Base-by-base conservation (phyloP, 2,329 filamentous ascomycete genomes). In the Fusarium proliferatum region DNA sequence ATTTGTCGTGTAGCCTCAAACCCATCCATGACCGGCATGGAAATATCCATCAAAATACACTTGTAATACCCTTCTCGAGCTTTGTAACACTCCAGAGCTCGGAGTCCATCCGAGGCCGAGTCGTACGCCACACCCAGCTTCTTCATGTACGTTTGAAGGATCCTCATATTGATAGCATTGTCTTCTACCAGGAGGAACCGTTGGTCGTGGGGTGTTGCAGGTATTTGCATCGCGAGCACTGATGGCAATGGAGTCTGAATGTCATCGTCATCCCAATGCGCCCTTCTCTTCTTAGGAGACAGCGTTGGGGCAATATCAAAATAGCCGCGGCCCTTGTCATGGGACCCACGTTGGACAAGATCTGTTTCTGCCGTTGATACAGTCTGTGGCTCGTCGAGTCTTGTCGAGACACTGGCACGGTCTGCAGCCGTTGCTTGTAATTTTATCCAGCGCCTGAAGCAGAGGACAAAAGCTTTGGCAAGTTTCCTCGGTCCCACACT, bases 11-110 rank as follows among this genome's bases (percentile, higher is more conserved):
- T 88, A 0, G 86, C 84, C n/a, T 86, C 85, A 8, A 88, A 83
- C 0, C 87, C 87, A 68, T 90, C 85, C 76, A 90, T 86, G 12
- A 89, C 79, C 1, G 88, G 88, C 88, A 90, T 90, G 61, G 85
- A 88, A 9, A 89, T 85, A 67, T 90, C 88, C 76, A 84, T 85
- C 12, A 85, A 70, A 3, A 85, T 76, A 57, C 79, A 82, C 26
- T 64, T 70, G 43, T 77, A 83, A 6, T 73, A 49, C 1, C 71
- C 71, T 0, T 74, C 69, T 9, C 71, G 61, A 3, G 70, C 49
- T 30, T 58, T 70, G 58, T 79, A 84, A 4, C 72, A 72, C n/a
- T 82, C 76, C 10, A 83, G 43, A 0, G 82, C 82, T 52, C 82
- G 76, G 15, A 79, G 69, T 1, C 83, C 83, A 60, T 84, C 79